Evolutionary conservation across 257 asterid genomes (phyloP).

Genomic region (Craterostigma plantagineum): DNA sequence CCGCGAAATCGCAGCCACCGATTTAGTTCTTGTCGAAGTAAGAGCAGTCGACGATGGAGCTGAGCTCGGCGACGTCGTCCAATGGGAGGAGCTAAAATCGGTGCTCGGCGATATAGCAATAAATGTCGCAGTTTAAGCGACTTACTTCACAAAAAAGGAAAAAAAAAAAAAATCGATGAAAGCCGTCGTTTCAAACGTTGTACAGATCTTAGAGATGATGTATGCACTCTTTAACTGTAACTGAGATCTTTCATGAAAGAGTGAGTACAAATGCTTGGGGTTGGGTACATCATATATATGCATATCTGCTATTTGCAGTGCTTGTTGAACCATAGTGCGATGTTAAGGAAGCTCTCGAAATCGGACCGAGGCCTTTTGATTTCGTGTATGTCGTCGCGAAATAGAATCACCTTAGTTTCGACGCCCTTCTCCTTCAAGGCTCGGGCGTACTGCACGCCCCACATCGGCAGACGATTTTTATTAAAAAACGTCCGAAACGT

Average conservation of each 20-base stretch:
- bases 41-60: slow-evolving; percentile 32
- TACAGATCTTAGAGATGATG: too few species aligned
- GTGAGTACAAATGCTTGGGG: too few species aligned
- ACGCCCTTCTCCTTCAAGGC: slow-evolving; percentile 74
- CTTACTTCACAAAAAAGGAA: too few species aligned
- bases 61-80: slow-evolving; percentile 22
- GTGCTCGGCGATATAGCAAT: slow-evolving; percentile 35
- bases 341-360: slow-evolving; percentile 71
- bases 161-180: too few species aligned
- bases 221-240: too few species aligned
- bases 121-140: too few species aligned
- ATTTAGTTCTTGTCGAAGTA: slow-evolving; percentile 54
- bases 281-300: too few species aligned
- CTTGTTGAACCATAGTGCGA: slow-evolving; percentile 83
- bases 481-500: neutral
- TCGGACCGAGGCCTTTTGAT: slow-evolving; percentile 85
- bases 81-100: slow-evolving; percentile 48
- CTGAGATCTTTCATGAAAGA: too few species aligned
- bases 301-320: slow-evolving; percentile 35
- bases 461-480: slow-evolving; percentile 7
- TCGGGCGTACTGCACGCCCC: slow-evolving; percentile 53
- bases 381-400: slow-evolving; percentile 63
- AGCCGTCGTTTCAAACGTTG: too few species aligned
- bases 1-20: slow-evolving; percentile 26
- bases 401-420: slow-evolving; percentile 51